A percentile compares a stretch with the other conserved stretches of the same genome.
Conservation (phyloP, 2,329 filamentous ascomycete species). For the Waltergamsia citrina region DNA sequence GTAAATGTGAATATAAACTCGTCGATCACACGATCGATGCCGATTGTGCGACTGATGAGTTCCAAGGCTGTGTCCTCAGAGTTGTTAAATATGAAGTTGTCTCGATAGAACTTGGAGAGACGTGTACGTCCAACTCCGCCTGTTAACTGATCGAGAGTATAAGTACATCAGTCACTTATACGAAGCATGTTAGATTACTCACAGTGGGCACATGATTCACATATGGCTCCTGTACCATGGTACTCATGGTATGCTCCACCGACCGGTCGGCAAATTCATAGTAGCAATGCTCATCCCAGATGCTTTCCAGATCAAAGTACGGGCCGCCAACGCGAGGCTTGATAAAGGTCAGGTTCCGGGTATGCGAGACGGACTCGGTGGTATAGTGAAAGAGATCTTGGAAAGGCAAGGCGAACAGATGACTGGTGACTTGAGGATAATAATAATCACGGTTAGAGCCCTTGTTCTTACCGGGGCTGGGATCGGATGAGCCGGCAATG, state of each 20-base stretch:
- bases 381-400: conserved; percentile 56
- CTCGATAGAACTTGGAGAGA: conserved; percentile 58
- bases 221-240: conserved; percentile 72
- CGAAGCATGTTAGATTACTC: conserved; percentile 11
- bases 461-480: no score
- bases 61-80: conserved; percentile 57
- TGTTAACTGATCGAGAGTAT: conserved; percentile 29
- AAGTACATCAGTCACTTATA: neutral
- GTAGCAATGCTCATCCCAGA: conserved; percentile 68
- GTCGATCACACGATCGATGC: conserved; percentile 62
- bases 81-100: conserved; percentile 70
- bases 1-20: conserved; percentile 60
- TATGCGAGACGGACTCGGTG: conserved; percentile 68
- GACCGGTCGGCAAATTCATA: conserved; percentile 59
- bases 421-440: conserved; percentile 23
- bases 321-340: conserved; percentile 53
- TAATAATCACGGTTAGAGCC: no score
- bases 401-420: conserved; percentile 36
- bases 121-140: conserved; percentile 58
- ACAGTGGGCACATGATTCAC: conserved; percentile 69
- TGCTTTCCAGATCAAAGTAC: conserved; percentile 60
- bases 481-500: conserved; percentile 6
- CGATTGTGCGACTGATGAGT: conserved; percentile 62
- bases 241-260: conserved; percentile 67
- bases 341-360: conserved; percentile 52